Base-by-base conservation (phyloP, 805 yeast genomes). In the Ascoidea rubescens region DNA sequence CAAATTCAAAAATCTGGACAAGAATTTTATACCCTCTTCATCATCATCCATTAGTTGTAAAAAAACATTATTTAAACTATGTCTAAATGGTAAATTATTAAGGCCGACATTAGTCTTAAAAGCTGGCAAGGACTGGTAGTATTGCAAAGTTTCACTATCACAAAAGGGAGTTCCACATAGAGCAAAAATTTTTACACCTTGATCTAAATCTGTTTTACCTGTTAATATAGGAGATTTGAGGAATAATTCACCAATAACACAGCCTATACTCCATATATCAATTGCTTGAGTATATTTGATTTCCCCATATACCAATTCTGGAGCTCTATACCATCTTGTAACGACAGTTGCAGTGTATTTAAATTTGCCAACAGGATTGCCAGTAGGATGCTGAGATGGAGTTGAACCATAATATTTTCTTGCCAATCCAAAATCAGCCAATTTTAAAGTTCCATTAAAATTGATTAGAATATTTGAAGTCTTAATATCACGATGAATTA, bases 181-280 rank as follows among this genome's bases (percentile, higher is more conserved):
- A 60, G 78, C 78, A 64, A 93, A 93, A 7, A 91, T 84, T 33
- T 79, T 71, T 59, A 82, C 82, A 0, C 93, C 87, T 68, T 93
- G 99, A 64, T 91, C 95, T 8, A 84, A 65, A 64, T 93, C 99
- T 0, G 93, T 77, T 47, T 76, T 71, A 0, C 99, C 99, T 46
- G 82, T 89, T 49, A 93, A 65, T 14, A 93, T 84, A 0, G 99
- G 99, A 58, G 77, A 79, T 55, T 79, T 77, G 37, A 79, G 80
- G 67, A 85, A 91, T 62, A 90, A 73, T 67, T 93, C 99, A 0
- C 88, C 99, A 62, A 93, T 82, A 0, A 93, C 91, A 68, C 99
- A 93, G 1, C 98, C 98, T 21, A 87, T 77, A 0, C 98, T 97
- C 99, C 99, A 93, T 68, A 93, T 77, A 67, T 93, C 99, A 10